These are phyloP conservation scores for Trichoderma pleuroti DNA, from an alignment of 2,329 filamentous ascomycete genomes.

Conservation along the genomic window DNA sequence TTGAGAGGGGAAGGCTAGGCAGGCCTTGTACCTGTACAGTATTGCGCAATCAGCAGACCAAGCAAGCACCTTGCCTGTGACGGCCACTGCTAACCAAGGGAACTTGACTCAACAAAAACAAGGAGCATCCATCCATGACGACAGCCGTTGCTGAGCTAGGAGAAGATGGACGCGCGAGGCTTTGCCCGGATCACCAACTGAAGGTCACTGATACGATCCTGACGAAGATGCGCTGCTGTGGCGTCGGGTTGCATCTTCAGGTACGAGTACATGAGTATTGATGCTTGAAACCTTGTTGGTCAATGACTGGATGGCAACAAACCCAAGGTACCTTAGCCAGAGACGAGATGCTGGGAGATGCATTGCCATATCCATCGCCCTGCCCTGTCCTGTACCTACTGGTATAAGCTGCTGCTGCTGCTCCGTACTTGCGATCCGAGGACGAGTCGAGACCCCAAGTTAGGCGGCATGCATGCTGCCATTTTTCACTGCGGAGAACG, in stretches of 20 bases:
- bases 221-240: neutral
- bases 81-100: neutral
- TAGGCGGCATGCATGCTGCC: neutral
- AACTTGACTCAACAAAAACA: neutral
- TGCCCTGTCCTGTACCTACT: neutral
- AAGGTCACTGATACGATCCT: neutral
- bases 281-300: neutral
- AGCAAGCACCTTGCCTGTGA: slow-evolving; percentile 3
- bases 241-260: neutral
- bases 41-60: slow-evolving; percentile 27
- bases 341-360: neutral
- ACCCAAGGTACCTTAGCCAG: too few relatives aligned
- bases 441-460: neutral
- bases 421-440: neutral
- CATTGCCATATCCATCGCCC: neutral
- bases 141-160: slow-evolving; percentile 7
- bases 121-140: slow-evolving; percentile 9
- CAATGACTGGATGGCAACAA: neutral
- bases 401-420: neutral
- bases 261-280: neutral
- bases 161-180: slow-evolving; percentile 9
- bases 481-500: neutral
- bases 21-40: slow-evolving; percentile 39
- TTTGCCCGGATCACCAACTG: neutral
- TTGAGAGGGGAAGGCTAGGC: slow-evolving; percentile 32